These are phyloP conservation scores for Escallonia rubra DNA, from an alignment of 129 eudicot genomes.

Conservation along the genomic window DNA sequence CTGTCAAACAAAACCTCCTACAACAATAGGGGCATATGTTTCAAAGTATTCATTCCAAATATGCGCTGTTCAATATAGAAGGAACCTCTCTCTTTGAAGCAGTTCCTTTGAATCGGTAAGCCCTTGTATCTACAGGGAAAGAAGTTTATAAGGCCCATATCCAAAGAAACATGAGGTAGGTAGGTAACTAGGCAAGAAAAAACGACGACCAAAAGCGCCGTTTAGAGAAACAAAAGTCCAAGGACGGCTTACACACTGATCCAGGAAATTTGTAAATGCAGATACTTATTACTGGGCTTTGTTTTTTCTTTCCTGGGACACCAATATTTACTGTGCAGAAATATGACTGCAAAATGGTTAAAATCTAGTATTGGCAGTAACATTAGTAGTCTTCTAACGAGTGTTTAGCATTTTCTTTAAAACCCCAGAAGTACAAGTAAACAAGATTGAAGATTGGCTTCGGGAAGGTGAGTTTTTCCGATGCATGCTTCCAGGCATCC, in stretches of 20 bases:
- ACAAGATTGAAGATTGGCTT: not conserved
- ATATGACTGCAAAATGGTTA: not conserved
- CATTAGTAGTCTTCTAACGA: not conserved
- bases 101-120: no score
- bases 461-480: not conserved
- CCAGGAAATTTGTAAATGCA: not conserved
- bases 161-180: no score
- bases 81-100: no score
- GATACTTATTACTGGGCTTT: not conserved
- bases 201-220: no score
- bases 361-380: not conserved
- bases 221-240: no score
- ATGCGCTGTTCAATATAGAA: no score
- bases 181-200: no score
- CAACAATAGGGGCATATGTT: conserved; percentile 7
- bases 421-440: not conserved
- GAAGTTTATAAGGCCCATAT: no score
- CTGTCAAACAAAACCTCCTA: not conserved
- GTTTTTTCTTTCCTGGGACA: not conserved
- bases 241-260: no score
- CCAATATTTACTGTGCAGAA: no score
- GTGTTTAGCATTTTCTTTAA: not conserved
- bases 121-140: no score
- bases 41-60: conserved; percentile 8
- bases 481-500: not conserved